Percentiles rank a stretch among this genome's conserved stretches.
phyloP scores from a whole-genome alignment of 2,329 filamentous ascomycete species.

The Paraphaeosphaeria minitans region DNA sequence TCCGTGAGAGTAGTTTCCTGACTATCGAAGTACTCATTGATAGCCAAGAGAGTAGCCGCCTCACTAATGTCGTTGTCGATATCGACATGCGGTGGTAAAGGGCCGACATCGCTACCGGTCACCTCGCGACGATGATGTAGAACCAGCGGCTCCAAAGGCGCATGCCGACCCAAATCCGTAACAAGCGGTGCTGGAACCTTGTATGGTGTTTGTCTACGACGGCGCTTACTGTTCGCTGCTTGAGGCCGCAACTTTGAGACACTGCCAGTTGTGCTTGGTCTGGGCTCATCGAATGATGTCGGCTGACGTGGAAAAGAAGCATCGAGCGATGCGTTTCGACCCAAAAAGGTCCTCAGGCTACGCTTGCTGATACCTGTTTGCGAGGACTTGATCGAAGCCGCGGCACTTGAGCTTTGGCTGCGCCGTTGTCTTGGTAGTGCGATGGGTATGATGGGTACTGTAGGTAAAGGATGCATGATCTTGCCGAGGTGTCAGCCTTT shows the following conservation, averaged over 20 bases:
- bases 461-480: conserved; percentile 2
- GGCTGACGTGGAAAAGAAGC: background rate
- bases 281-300: background rate
- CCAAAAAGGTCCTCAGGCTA: conserved; percentile 1
- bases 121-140: conserved; percentile 31
- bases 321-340: background rate
- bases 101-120: conserved; percentile 24
- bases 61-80: conserved; percentile 26
- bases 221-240: conserved; percentile 26
- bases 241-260: background rate
- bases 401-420: conserved; percentile 6
- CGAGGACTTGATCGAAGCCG: conserved; percentile 6
- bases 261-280: background rate
- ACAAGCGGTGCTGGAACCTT: conserved; percentile 18
- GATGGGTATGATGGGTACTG: background rate
- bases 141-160: conserved; percentile 36
- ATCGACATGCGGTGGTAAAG: conserved; percentile 30
- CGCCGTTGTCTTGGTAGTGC: background rate
- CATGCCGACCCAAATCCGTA: conserved; percentile 20
- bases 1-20: background rate
- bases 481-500: background rate
- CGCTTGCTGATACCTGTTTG: conserved; percentile 9
- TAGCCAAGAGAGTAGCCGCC: conserved; percentile 33
- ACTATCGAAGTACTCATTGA: conserved; percentile 36
- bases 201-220: conserved; percentile 35